Base-by-base conservation (phyloP, 164 flowering plant species). In the Liquidambar formosana region DNA sequence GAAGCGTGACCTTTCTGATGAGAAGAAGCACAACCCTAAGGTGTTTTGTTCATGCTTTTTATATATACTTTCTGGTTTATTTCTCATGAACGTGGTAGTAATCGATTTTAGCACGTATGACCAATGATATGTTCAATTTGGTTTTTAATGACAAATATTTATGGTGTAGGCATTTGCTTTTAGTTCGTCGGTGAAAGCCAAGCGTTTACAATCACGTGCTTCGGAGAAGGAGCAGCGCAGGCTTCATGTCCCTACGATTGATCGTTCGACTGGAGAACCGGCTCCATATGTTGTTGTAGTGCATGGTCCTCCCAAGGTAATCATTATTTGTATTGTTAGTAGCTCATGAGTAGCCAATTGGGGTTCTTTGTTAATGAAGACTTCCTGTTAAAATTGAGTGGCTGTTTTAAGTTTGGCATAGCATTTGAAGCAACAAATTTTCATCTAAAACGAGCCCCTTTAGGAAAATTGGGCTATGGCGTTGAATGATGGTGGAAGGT, bases 221-320 rank as follows among this genome's bases (percentile, higher is more conserved):
- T 79, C 86, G 1, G 99, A 93, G 85, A 95, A 91, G 71, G 99
- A 95, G 86, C 99, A 95, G 77, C 81, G 86, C 19, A 84, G 83
- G 75, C 93, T 95, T 73, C 99, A 86, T 77, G 64, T 90, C 2
- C 99, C 98, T 0, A 81, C 79, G 3, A 81, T 93, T 65, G 97
- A 95, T 76, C 85, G 97, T 8, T 45, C 88, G 13, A 84, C 76
- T 13, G 98, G 98, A 4, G 99, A 93, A 63, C 91, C 91, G 0
- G 82, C 99, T 48, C 99, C 98, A 0, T 95, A 57, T 75, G 98
- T 95, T 41, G 83, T 95, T 63, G 84, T 95, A 0, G 98, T 95
- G 15, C 99, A 95, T 9, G 99, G 99, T 9, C 99, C 99, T 71
- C 97, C 99, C 18, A 51, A 89, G 91, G 99, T 92, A 73, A 18